Evolutionary conservation across 352 stramenopile genomes (phyloP), one percentile per base, ranked within the genome.

Genomic region (Globisporangium parvum): DNA sequence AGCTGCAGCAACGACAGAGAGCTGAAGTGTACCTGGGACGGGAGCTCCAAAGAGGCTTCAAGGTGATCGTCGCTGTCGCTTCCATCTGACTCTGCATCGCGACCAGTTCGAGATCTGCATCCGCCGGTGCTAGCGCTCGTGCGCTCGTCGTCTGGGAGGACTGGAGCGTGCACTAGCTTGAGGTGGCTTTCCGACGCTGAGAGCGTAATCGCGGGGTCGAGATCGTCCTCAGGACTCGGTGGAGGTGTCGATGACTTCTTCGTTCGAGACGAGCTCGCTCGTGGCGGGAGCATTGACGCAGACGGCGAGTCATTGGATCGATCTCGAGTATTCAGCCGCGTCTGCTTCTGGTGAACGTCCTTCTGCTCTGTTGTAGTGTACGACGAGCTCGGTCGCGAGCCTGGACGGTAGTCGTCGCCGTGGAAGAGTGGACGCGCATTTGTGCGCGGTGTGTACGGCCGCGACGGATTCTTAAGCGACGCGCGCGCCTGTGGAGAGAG

Each of bases 381-480:
- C 17, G 78, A 89, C 15, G 78, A 91, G 44, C 78, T 89, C 5
- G 80, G 78, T 5, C 80, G 65, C 1, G 78, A 91, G 1, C 68
- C 71, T 10, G 78, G 78, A 5, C 78, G 76, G 50, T 91, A 91
- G 60, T 89, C 78, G 49, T 91, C 80, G 14, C 81, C 79, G n/a
- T 86, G 70, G 62, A 89, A 91, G 17, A 91, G 66, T 28, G 78
- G 63, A 1, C 81, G 77, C 33, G 65, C 57, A 66, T 67, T 73
- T 4, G 73, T 77, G 23, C 80, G 75, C 0, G 81, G 84, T 17
- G 84, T 94, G 60, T 75, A 92, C 20, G 84, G 84, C n/a, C 84
- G 74, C 5, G 81, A 91, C 0, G 84, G 84, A 26, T 89, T 87
- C 57, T 90, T 92, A 12, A 94, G 67, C 31, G 81, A 92, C 5